Conservation (phyloP, 805 yeast species). For the Brettanomyces nanus region DNA sequence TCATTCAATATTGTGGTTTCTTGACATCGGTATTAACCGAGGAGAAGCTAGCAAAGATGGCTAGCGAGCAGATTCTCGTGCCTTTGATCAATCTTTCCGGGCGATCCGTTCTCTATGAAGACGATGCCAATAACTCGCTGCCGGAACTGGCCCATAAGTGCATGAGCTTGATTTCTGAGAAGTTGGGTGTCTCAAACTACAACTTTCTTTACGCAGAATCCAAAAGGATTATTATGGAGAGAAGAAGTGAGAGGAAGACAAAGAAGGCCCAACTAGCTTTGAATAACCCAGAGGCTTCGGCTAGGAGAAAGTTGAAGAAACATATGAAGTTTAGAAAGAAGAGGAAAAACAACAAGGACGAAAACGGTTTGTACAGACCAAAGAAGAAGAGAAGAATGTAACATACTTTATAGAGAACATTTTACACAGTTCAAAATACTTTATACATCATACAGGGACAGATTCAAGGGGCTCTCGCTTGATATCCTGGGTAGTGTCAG, state of each 20-base stretch:
- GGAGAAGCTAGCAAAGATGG: slow-evolving; percentile 32
- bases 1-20: slow-evolving; percentile 66
- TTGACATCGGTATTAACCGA: slow-evolving; percentile 38
- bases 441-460: not conserved
- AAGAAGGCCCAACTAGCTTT: slow-evolving; percentile 70
- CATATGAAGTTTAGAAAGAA: slow-evolving; percentile 71
- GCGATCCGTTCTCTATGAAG: slow-evolving; percentile 24
- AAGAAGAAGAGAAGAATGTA: slow-evolving; percentile 38
- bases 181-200: slow-evolving; percentile 66
- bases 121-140: slow-evolving; percentile 36
- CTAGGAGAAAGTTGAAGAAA: slow-evolving; percentile 66
- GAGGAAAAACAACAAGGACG: slow-evolving; percentile 68
- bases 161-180: slow-evolving; percentile 53
- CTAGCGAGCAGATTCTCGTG: slow-evolving; percentile 26
- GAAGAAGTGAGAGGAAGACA: slow-evolving; percentile 70
- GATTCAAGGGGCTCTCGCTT: too few relatives aligned
- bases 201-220: slow-evolving; percentile 54
- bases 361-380: slow-evolving; percentile 62
- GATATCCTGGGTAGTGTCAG: slow-evolving; percentile 4
- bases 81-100: slow-evolving; percentile 28
- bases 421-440: too few relatives aligned
- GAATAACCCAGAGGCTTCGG: slow-evolving; percentile 74
- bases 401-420: too few relatives aligned
- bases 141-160: slow-evolving; percentile 50
- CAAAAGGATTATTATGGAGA: slow-evolving; percentile 45